Evolutionary conservation across 257 asterid species (phyloP).

Genomic region (Solanum chilense): DNA sequence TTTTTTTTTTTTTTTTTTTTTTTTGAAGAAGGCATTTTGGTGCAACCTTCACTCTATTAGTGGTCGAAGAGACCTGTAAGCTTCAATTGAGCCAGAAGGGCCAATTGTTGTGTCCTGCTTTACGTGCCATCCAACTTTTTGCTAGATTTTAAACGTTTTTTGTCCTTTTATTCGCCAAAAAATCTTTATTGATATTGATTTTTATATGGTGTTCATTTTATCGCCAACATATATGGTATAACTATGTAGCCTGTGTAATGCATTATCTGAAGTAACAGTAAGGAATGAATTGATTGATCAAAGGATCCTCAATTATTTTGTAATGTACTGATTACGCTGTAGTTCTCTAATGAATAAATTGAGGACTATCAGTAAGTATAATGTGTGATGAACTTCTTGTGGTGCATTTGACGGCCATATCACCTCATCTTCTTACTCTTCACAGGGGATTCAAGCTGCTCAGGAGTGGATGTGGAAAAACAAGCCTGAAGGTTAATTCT

Average conservation of each 20-base stretch:
- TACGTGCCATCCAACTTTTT: background rate
- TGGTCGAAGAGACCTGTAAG: background rate
- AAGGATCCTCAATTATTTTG: background rate
- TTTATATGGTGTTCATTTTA: background rate
- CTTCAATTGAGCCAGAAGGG: background rate
- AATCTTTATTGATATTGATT: background rate
- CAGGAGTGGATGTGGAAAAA: constrained; percentile 66
- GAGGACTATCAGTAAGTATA: background rate
- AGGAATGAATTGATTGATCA: background rate
- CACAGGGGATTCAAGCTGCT: constrained; percentile 33
- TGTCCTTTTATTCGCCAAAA: background rate
- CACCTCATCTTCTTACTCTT: background rate
- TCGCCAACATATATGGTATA: background rate
- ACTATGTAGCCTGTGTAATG: background rate
- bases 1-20: background rate
- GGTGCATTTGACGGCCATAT: background rate
- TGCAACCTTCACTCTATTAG: background rate
- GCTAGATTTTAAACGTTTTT: background rate
- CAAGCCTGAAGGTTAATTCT: constrained; percentile 20
- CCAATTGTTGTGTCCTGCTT: background rate
- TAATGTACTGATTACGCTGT: background rate
- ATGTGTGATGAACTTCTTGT: background rate
- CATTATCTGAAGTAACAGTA: background rate
- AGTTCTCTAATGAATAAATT: background rate
- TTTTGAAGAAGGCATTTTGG: background rate